These are phyloP conservation scores for Xylaria grammica DNA, from an alignment of 495 filamentous ascomycete species.

Conservation along the genomic window DNA sequence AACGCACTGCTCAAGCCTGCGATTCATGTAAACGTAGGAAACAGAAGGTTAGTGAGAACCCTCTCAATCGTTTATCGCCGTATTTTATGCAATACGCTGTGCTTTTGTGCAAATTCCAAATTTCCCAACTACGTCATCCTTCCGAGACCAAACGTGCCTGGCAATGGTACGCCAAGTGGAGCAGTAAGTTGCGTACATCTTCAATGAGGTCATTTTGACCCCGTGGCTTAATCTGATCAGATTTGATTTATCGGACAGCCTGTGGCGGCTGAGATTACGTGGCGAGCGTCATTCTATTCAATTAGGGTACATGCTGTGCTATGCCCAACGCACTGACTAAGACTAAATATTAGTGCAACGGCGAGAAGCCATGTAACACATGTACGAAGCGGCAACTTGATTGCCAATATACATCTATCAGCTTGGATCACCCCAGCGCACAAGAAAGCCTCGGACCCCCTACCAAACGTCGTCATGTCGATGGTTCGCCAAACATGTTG, in stretches of 20 bases:
- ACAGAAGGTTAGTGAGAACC: slow-evolving; percentile 64
- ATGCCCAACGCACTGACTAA: slow-evolving; percentile 2
- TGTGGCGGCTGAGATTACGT: slow-evolving; percentile 9
- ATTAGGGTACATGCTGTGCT: background rate
- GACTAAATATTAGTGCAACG: slow-evolving; percentile 65
- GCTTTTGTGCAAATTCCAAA: background rate
- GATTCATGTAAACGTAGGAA: slow-evolving; percentile 80
- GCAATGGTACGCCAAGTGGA: background rate
- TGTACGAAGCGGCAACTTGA: slow-evolving; percentile 64
- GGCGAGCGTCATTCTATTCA: slow-evolving; percentile 9
- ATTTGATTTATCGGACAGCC: background rate
- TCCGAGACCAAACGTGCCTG: background rate
- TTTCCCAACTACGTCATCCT: background rate
- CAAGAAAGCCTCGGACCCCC: slow-evolving; percentile 48
- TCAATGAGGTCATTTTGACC: background rate
- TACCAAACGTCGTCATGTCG: slow-evolving; percentile 52
- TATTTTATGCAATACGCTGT: background rate
- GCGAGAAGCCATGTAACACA: slow-evolving; percentile 70
- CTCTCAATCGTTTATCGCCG: background rate
- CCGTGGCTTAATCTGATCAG: background rate
- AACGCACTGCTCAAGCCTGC: slow-evolving; percentile 70
- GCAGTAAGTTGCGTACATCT: slow-evolving; percentile 1
- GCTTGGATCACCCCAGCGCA: slow-evolving; percentile 35
- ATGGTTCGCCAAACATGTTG: slow-evolving; percentile 39
- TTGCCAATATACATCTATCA: slow-evolving; percentile 53